Base-by-base conservation (phyloP, 306 rosid genomes). In the Malus asiatica region DNA sequence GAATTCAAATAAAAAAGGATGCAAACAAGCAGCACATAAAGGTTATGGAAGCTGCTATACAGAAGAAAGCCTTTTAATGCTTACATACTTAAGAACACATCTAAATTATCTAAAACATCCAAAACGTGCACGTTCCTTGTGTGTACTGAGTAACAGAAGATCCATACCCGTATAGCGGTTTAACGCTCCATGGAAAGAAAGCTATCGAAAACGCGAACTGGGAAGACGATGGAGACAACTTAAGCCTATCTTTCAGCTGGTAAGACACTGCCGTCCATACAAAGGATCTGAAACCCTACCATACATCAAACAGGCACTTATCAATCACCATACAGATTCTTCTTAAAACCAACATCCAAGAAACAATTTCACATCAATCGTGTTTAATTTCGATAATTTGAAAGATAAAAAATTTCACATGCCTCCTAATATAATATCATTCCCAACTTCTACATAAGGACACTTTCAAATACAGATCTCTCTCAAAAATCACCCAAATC, bases 121-220 rank as follows among this genome's bases (percentile, higher is more conserved):
- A 9, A 18, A 15, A 52, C 58, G 58, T 52, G 5, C 59, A 16
- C 9, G 59, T 53, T 53, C 59, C 59, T 9, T 30, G 32, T 4
- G 11, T 30, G n/a, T 0, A 44, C 51, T 27, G 10, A 32, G 67
- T 5, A 53, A 32, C 77, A n/a, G 27, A 78, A 77, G 12, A 82
- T 80, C 20, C 78, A 61, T 90, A 92, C 97, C 97, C 97, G 66
- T 92, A 92, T 78, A 92, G 74, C 4, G 97, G 97, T 71, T 92
- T 92, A 60, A 92, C 88, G 86, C 96, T 90, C 97, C 97, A 90
- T 23, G 97, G 97, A 29, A 92, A 92, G 78, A 92, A 90, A 68
- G 89, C 90, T 42, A 92, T 72, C 11, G 97, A 87, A 65, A 84
- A 78, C 81, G 88, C 86, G 80, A 92, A 90, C 78, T 92, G 97